phyloP scores from a whole-genome alignment of 352 stramenopile species.

The Globisporangium perplexum region DNA sequence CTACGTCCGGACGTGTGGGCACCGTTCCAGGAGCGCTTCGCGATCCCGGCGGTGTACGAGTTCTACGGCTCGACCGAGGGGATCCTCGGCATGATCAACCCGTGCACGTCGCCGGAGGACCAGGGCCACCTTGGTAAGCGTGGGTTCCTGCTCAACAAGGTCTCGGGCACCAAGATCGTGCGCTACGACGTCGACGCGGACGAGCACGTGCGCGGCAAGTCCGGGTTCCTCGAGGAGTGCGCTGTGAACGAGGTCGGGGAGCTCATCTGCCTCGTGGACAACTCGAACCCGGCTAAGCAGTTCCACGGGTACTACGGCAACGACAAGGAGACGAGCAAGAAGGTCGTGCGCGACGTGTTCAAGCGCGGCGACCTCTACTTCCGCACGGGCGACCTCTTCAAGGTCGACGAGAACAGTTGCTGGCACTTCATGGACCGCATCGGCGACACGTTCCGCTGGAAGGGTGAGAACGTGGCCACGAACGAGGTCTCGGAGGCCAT shows the following conservation, averaged over 20 bases:
- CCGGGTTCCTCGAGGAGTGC: constrained; percentile 47
- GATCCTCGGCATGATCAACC: constrained; percentile 76
- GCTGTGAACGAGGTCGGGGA: constrained; percentile 61
- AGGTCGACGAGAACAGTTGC: constrained; percentile 57
- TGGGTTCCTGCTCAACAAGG: constrained; percentile 38
- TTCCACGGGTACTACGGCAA: constrained; percentile 90
- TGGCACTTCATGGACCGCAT: constrained; percentile 91
- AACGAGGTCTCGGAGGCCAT: constrained; percentile 85
- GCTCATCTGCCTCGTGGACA: constrained; percentile 57
- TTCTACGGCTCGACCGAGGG: constrained; percentile 92
- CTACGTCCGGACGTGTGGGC: constrained; percentile 87
- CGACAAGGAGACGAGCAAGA: constrained; percentile 72
- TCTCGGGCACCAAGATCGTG: constrained; percentile 69
- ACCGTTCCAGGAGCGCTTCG: constrained; percentile 83
- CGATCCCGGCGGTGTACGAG: constrained; percentile 83
- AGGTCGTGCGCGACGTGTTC: constrained; percentile 82
- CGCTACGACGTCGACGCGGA: constrained; percentile 76
- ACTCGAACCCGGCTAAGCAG: constrained; percentile 39
- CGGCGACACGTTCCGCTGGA: constrained; percentile 93
- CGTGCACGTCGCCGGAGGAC: constrained; percentile 49
- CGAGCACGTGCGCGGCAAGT: constrained; percentile 43
- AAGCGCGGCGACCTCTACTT: constrained; percentile 86
- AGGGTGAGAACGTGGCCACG: constrained; percentile 91
- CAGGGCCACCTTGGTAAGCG: constrained; percentile 62
- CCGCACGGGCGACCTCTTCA: constrained; percentile 88